Evolutionary conservation across 495 filamentous ascomycete species (phyloP), one percentile per base, ranked within the genome.

Genomic region (Hypoxylon crocopeplum): DNA sequence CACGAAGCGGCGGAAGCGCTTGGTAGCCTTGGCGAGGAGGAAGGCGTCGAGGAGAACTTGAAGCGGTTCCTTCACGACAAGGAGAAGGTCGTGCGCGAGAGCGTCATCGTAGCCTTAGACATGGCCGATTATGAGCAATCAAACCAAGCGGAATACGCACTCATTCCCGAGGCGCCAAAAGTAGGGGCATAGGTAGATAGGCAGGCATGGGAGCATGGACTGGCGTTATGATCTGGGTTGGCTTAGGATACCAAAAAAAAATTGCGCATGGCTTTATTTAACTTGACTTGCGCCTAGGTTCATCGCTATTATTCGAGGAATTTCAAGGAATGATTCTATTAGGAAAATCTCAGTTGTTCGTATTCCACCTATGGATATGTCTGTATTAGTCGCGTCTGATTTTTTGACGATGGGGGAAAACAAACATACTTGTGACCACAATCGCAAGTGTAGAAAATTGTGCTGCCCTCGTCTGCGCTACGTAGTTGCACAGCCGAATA

Each of bases 91-190:
- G 94, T 99, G 29, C 83, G 92, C 44, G 94, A 99, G 66, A 97
- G 93, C 69, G 86, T 96, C 24, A 82, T 97, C 61, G 94, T 99
- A 42, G 94, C 94, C 15, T 75, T 99, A 48, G 94, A 99, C 70
- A 99, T 99, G 95, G 94, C 92, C 1, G 92, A 96, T 70, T 97
- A 88, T 69, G 94, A 99, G 81, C 92, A 89, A 81, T 91, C 84
- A 67, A 89, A 89, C 13, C 83, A 95, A 74, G 75, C 84, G 13
- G 91, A 99, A 67, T 99, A 99, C 79, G 95, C 93, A 19, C 76
- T 96, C 64, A 82, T 98, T 47, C 92, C 91, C 7, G 84, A 88
- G 61, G 77, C 61, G 34, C 48, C 67, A 47, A 69, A 66, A 21
- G 73, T 68, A 39, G 71, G 49, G 53, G 75, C 51, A 55, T 72